Percentiles rank a stretch among this genome's conserved stretches.
Conservation (phyloP, 2,329 filamentous ascomycete species). For the Lachnellula willkommii region DNA sequence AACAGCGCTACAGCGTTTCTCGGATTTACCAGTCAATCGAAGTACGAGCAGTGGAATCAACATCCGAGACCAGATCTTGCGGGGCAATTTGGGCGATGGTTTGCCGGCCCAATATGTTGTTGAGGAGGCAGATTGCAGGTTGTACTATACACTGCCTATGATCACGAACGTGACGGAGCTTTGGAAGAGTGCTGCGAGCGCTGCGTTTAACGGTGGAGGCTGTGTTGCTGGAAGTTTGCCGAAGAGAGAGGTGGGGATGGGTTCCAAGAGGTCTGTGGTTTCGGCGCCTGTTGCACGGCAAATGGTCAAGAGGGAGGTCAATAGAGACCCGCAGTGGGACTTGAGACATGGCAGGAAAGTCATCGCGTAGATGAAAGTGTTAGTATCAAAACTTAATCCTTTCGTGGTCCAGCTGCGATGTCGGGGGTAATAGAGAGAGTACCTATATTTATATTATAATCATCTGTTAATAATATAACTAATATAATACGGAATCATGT, state of each 20-base stretch:
- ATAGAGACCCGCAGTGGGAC: not conserved
- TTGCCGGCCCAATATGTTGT: slow-evolving; percentile 55
- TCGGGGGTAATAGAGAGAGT: too few species aligned
- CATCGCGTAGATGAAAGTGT: not conserved
- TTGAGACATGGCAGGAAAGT: not conserved
- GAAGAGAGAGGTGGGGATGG: slow-evolving; percentile 8
- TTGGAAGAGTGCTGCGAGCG: slow-evolving; percentile 43
- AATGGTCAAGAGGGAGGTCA: not conserved
- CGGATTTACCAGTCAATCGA: slow-evolving; percentile 15
- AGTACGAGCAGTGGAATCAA: slow-evolving; percentile 36
- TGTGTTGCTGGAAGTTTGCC: slow-evolving; percentile 30
- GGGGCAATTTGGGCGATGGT: slow-evolving; percentile 29
- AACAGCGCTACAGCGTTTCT: slow-evolving; percentile 16
- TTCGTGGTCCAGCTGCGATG: too few species aligned
- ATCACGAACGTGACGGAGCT: slow-evolving; percentile 45
- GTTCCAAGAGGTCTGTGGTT: not conserved
- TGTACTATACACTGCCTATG: slow-evolving; percentile 54
- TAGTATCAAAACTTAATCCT: too few species aligned
- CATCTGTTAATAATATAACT: too few species aligned
- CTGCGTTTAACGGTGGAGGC: slow-evolving; percentile 37
- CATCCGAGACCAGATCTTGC: slow-evolving; percentile 35
- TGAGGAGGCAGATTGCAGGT: slow-evolving; percentile 54
- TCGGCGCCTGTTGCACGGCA: not conserved
- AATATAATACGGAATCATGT: too few species aligned
- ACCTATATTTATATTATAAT: too few species aligned